Base-by-base conservation (phyloP, 2,329 filamentous ascomycete species). In the Colletotrichum eleusines region DNA sequence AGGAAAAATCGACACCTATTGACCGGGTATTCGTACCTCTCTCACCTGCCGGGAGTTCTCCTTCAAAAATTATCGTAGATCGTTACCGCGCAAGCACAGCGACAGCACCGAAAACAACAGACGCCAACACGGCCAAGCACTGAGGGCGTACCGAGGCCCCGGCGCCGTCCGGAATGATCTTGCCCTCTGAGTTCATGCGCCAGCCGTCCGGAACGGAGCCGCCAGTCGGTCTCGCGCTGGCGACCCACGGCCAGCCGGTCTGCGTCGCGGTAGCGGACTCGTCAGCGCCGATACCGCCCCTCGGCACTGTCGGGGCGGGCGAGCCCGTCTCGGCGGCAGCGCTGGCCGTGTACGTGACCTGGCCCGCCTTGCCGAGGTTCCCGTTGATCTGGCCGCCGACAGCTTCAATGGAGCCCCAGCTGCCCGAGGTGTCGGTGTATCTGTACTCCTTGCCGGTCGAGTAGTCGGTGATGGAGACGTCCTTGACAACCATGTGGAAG, bases 401-500 rank as follows among this genome's bases (percentile, higher is more conserved):
- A 63, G 95, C 90, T 75, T 88, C 82, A 80, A 99, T 98, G 59
- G 93, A 95, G 74, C 89, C 78, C 93, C 94, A 97, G 28, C 85
- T 88, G 58, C 96, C 96, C 58, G 88, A 91, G 46, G 86, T 88
- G 79, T 96, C 93, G 74, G 88, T 88, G 83, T 98, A 99, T 68
- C 84, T 85, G 85, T 99, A 99, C 73, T 92, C 85, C 23, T 88
- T 91, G 64, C 96, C 96, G 1, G 95, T 98, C 28, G 95, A 98
- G 84, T 98, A 99, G 84, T 99, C 96, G 62, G 91, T 91, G 51
- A 97, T 89, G 65, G 87, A 85, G 75, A 98, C 82, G 38, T 88
- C 92, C 80, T 92, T 88, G 78, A 98, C 91, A 64, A 88, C 84
- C 95, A 98, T 98, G 73, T 87, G 90, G 83, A 92, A 99, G 1